phyloP scores from a whole-genome alignment of 75 land plant genomes.

The Larix kaempferi region DNA sequence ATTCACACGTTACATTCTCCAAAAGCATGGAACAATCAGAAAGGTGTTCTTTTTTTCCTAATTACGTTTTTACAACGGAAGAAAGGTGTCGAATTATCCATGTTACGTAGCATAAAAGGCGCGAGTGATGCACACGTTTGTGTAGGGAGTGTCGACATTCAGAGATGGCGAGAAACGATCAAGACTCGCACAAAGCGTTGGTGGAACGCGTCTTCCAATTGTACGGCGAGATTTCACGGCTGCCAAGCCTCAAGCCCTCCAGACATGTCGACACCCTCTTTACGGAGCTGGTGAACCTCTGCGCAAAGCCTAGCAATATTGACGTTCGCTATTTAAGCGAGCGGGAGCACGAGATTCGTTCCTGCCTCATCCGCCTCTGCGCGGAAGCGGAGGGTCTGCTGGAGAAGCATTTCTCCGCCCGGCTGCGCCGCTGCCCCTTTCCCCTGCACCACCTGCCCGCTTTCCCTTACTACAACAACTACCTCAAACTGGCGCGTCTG shows the following conservation, averaged over 20 bases:
- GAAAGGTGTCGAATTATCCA: too few species aligned
- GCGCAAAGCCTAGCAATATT: constrained; percentile 21
- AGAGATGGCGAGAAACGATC: too few species aligned
- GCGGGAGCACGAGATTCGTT: constrained; percentile 18
- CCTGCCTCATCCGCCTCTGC: constrained; percentile 28
- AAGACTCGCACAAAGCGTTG: too few species aligned
- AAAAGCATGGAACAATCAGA: too few species aligned
- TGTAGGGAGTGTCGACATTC: too few species aligned
- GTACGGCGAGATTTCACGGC: constrained; percentile 11
- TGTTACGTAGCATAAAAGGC: too few species aligned
- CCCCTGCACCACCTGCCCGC: constrained; percentile 26
- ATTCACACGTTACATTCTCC: too few species aligned
- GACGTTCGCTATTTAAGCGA: constrained; percentile 12
- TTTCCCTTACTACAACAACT: constrained; percentile 41
- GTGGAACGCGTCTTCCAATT: background rate
- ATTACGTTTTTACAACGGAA: too few species aligned
- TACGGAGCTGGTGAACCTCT: constrained; percentile 26
- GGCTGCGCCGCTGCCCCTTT: constrained; percentile 3
- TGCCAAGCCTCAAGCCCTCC: constrained; percentile 26
- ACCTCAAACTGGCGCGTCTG: constrained; percentile 25
- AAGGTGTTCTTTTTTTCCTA: too few species aligned
- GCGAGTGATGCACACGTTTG: too few species aligned
- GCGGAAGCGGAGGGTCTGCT: constrained; percentile 34
- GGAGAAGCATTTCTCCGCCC: constrained; percentile 25
- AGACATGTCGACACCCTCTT: constrained; percentile 32